Evolutionary conservation across 306 rosid genomes (phyloP), one percentile per base, ranked within the genome.

Genomic region (Sicyos baderoa): DNA sequence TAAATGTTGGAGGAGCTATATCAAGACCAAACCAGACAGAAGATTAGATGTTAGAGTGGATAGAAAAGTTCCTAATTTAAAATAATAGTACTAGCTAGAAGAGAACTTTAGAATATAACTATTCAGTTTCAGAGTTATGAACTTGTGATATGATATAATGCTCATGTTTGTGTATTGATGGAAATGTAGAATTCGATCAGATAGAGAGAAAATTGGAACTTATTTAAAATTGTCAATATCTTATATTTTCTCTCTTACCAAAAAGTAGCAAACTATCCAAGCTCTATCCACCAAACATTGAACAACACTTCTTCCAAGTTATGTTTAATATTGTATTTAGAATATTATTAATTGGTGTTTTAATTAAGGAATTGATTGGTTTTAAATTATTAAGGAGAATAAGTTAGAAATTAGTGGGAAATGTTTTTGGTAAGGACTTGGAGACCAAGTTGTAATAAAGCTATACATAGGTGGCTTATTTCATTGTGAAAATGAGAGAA

Each of bases 41-140:
- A 44, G 5, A 44, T 35, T 25, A 29, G 35, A 29, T 29, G 4
- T 5, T 29, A 25, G 29, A 25, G 29, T 25, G 29, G n/a, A 32
- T 64, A 53, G 35, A 61, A 48, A 17, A 35, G 70, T 64, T 64
- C 5, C 37, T 12, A 0, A 6, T 64, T 42, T 10, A 4, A 44
- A 64, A 44, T 44, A 11, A 62, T 27, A 17, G 7, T 21, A 40
- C n/a, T 0, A 42, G 69, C 35, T 29, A 29, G 4, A 42, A 1
- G 32, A 63, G 10, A 63, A 63, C 6, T 35, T 8, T 42, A 61
- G 27, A 35, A 40, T 9, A 44, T 64, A 45, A 44, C 54, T 44
- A 42, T 37, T 63, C 32, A 64, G 70, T 42, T 64, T 19, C 25
- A 51, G 27, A 32, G n/a, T 50, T 27, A 51, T 16, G 57, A 70